Conservation (phyloP, 345 rosid genomes). For the Combretum micranthum region DNA sequence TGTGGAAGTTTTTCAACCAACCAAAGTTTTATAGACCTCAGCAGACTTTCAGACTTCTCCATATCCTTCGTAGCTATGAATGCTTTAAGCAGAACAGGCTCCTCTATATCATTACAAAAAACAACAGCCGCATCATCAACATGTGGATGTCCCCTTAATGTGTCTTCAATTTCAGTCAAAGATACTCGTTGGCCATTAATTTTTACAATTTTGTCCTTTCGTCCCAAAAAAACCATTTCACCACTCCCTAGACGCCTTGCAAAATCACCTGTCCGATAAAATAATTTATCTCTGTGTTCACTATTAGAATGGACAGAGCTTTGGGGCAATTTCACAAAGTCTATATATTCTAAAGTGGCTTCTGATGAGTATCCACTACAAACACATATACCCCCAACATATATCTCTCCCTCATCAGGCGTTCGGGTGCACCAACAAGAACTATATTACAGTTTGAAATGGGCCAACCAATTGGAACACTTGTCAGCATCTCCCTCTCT, state of each 20-base stretch:
- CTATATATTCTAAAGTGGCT: slow-evolving; percentile 19
- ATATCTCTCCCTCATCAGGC: slow-evolving; percentile 61
- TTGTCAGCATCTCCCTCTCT: slow-evolving; percentile 46
- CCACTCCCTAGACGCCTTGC: slow-evolving; percentile 58
- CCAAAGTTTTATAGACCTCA: slow-evolving; percentile 50
- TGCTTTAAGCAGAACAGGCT: slow-evolving; percentile 41
- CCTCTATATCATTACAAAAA: slow-evolving; percentile 28
- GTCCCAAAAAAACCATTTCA: slow-evolving; percentile 74
- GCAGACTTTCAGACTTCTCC: slow-evolving; percentile 25
- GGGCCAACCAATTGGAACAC: slow-evolving; percentile 89
- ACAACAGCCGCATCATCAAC: slow-evolving; percentile 66
- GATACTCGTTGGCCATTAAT: slow-evolving; percentile 79
- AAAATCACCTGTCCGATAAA: slow-evolving; percentile 86
- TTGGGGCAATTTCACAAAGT: slow-evolving; percentile 39
- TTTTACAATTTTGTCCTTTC: slow-evolving; percentile 76
- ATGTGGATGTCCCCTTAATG: slow-evolving; percentile 45
- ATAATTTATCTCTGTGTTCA: slow-evolving; percentile 42
- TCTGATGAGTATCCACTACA: slow-evolving; percentile 50
- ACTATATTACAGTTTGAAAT: slow-evolving; percentile 61
- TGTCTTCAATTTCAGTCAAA: slow-evolving; percentile 71
- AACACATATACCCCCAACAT: slow-evolving; percentile 69
- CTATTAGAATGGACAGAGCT: slow-evolving; percentile 24
- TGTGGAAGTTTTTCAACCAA: slow-evolving; percentile 54
- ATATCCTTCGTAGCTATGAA: slow-evolving; percentile 44
- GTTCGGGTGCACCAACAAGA: slow-evolving; percentile 41